Evolutionary conservation across 2,329 filamentous ascomycete genomes (phyloP), one percentile per base, ranked within the genome.

Genomic region (Coniochaeta ligniaria): DNA sequence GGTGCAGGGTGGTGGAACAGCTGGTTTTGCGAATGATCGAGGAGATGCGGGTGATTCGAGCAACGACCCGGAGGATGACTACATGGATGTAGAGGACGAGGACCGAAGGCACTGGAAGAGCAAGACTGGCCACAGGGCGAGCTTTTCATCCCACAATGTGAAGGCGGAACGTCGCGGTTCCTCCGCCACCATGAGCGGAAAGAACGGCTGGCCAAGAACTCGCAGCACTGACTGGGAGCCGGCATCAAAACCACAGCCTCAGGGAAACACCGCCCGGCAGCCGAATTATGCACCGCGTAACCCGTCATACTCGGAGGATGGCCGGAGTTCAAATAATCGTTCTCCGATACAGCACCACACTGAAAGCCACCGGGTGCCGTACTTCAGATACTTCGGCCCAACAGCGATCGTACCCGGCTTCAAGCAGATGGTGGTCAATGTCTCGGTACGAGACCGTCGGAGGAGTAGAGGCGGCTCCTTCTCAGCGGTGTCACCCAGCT

Each of bases 391-490:
- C 73, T 95, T 96, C 70, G 92, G 92, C 0, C 91, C 91, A 0
- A 96, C 92, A 1, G 92, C 92, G 63, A 96, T 96, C 69, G 91
- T 95, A 59, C 92, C 92, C 1, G 92, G 92, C 24, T 96, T 92
- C 76, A 96, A 96, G 74, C 91, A 96, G 72, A 96, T 96, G 91
- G 90, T 96, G 28, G 87, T 90, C 61, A 69, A 74, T 52, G 66
- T 74, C 20, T 87, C 89, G 59, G 85, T 93, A 33, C 26, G 52
- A 33, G 50, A 89, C 62, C 79, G 85, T 62, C 82, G 86, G 26
- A 81, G 82, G 26, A 86, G 86, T 59, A 81, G 79, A 9, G 78
- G 75, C 7, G 80, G 79, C 58, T 87, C 84, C 20, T 81, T 84
- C 55, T 83, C 85, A 0, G 78, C 74, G 9, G 75, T 79, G 0